Evolutionary conservation across 176 grass and related monocot species (phyloP), one percentile per base, ranked within the genome.

Genomic region (Ensete glaucum): DNA sequence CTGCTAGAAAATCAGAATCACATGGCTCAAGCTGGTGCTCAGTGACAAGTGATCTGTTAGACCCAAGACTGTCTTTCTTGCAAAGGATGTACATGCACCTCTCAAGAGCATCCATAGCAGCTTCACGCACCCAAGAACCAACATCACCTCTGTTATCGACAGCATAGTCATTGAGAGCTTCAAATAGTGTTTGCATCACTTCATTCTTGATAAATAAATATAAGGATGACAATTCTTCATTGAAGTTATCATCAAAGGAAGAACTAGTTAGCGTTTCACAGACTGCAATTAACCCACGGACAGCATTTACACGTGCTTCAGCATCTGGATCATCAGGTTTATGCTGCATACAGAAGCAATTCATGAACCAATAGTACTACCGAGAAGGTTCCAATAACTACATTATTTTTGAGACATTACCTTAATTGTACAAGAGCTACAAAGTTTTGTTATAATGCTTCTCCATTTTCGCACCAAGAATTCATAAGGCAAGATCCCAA

Each of bases 101-200:
- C 73, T 84, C 86, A 52, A 98, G 84, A 26, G 94, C 94, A 91
- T 87, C 85, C 94, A 98, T 98, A 79, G 94, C 88, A 73, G 94
- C 94, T 87, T 98, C 90, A 63, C 90, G 94, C 50, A 98, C 88
- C 94, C 90, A 98, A 78, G 90, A 98, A 74, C 94, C 94, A 29
- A 98, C 90, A 73, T 98, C 94, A 81, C 90, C 94, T 93, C 94
- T 88, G 67, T 98, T 98, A 77, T 93, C 90, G 73, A 98, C 82
- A 83, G 94, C 82, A 78, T 93, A 98, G 77, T 98, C 94, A 65
- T 98, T 80, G 22, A 98, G 94, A 83, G 94, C 94, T 93, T 70
- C 81, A 67, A 98, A 87, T 73, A 98, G 81, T 69, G 84, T 76
- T 77, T 51, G 83, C 58, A 98, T 84, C 62, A 89, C 90, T 78